Conservation (phyloP, 1,139 yeast genomes). For the Yamadazyma sp. region DNA sequence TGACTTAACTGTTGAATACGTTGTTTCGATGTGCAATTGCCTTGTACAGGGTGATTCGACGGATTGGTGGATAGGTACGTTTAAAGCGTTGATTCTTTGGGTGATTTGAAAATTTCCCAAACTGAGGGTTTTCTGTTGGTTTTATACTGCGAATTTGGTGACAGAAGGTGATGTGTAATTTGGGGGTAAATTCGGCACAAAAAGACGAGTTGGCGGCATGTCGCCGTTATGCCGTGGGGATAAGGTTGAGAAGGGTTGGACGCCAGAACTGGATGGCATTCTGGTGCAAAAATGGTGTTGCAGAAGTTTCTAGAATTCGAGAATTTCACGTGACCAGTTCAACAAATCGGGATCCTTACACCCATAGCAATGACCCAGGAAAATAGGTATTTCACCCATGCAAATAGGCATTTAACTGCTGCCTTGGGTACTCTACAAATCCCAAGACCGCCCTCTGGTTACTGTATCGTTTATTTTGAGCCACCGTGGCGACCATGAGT, state of each 20-base stretch:
- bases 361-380: too few relatives aligned
- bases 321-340: slow-evolving; percentile 1
- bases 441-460: too few relatives aligned
- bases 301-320: slow-evolving; percentile 5
- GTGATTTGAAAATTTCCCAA: slow-evolving; percentile 3
- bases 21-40: neutral
- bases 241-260: neutral
- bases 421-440: too few relatives aligned
- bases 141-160: slow-evolving; percentile 5
- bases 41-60: neutral
- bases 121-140: neutral
- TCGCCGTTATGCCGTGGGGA: too few relatives aligned
- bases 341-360: neutral
- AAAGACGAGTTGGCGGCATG: neutral
- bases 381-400: too few relatives aligned
- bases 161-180: neutral
- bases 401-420: neutral
- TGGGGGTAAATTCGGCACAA: neutral
- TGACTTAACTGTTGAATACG: slow-evolving; percentile 8
- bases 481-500: neutral
- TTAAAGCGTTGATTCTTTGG: neutral
- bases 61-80: neutral
- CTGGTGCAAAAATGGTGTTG: neutral
- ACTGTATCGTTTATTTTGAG: slow-evolving; percentile 5
- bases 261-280: neutral